These are phyloP conservation scores for Phyllosticta capitalensis DNA, from an alignment of 2,329 filamentous ascomycete species.

Conservation along the genomic window DNA sequence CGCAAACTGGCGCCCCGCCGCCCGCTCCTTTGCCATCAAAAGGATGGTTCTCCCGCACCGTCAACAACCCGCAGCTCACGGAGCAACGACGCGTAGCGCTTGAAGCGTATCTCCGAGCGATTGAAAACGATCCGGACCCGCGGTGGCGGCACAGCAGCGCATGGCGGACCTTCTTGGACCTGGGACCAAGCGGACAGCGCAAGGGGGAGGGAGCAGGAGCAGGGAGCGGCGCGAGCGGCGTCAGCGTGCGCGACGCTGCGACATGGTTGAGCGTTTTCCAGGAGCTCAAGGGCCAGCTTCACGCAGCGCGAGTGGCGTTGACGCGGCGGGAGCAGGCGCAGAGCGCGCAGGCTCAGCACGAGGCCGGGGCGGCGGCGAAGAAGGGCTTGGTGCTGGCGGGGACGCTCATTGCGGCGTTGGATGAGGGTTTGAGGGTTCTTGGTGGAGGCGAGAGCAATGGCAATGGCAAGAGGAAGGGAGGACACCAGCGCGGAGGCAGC, in stretches of 20 bases:
- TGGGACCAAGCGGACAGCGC: slow-evolving; percentile 26
- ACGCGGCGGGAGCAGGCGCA: slow-evolving; percentile 56
- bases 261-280: slow-evolving; percentile 66
- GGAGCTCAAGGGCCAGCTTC: slow-evolving; percentile 62
- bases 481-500: background rate
- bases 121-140: slow-evolving; percentile 63
- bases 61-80: slow-evolving; percentile 59
- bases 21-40: slow-evolving; percentile 62
- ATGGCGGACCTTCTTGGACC: slow-evolving; percentile 65
- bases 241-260: slow-evolving; percentile 14
- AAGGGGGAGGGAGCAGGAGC: background rate
- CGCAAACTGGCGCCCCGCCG: slow-evolving; percentile 55
- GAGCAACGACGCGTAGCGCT: slow-evolving; percentile 59
- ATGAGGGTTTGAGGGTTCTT: slow-evolving; percentile 49
- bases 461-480: background rate
- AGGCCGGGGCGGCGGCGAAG: slow-evolving; percentile 67
- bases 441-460: slow-evolving; percentile 17
- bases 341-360: slow-evolving; percentile 51
- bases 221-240: background rate
- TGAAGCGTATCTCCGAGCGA: slow-evolving; percentile 61
- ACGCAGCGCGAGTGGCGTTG: slow-evolving; percentile 57
- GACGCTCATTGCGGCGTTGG: slow-evolving; percentile 52
- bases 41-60: slow-evolving; percentile 56
- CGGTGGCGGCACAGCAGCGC: slow-evolving; percentile 64
- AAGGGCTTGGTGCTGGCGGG: slow-evolving; percentile 60